Conservation (phyloP, 192 early-diverging fungal species). For the Pilobolus umbonatus region DNA sequence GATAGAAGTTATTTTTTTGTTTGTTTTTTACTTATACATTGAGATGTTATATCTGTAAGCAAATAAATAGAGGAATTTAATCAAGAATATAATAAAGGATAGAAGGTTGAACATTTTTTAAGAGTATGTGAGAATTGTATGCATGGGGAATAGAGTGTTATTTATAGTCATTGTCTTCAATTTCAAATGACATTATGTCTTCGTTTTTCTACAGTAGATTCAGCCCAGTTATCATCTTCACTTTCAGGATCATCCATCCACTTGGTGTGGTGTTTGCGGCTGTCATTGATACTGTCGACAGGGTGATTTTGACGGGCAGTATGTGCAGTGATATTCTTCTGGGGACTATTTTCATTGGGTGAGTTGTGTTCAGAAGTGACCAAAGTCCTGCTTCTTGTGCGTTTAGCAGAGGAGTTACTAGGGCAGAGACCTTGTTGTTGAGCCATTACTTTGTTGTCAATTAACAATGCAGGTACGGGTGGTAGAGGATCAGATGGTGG, state of each 20-base stretch:
- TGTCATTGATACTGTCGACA: background rate
- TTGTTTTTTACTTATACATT: too few relatives aligned
- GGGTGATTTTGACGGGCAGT: constrained; percentile 3
- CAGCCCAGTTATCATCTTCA: background rate
- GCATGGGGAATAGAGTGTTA: background rate
- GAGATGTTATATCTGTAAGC: too few relatives aligned
- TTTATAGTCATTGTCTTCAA: too few relatives aligned
- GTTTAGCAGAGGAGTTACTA: background rate
- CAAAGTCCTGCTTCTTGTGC: constrained; percentile 5
- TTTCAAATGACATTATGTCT: too few relatives aligned
- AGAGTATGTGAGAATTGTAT: background rate
- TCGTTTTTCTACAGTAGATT: constrained; percentile 2
- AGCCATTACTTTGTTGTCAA: too few relatives aligned
- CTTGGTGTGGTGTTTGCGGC: constrained; percentile 2
- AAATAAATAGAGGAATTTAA: too few relatives aligned
- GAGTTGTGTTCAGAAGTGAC: background rate
- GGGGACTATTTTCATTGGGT: background rate
- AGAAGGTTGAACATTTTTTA: background rate
- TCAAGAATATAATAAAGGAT: background rate
- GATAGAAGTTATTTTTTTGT: too few relatives aligned
- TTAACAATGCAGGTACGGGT: constrained; percentile 1
- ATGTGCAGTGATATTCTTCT: constrained; percentile 1
- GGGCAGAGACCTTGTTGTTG: background rate
- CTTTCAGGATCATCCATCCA: constrained; percentile 26
- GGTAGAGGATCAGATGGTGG: constrained; percentile 19